These are phyloP conservation scores for Leccinum angustisporum DNA, from an alignment of 1,284 basidiomycete genomes.

Conservation along the genomic window DNA sequence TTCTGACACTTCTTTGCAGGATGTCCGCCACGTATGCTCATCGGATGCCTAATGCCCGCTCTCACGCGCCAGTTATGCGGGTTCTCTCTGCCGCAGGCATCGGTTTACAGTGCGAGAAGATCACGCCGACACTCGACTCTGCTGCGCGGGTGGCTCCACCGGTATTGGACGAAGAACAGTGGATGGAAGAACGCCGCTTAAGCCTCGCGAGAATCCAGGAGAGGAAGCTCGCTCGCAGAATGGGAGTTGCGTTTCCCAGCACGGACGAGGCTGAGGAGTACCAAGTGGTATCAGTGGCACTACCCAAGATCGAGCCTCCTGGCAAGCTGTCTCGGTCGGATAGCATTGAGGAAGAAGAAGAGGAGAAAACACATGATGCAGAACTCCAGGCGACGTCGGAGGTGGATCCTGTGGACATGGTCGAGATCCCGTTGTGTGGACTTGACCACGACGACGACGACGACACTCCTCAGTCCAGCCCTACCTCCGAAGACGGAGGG, in stretches of 20 bases:
- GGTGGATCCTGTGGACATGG: constrained; percentile 2
- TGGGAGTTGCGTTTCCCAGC: constrained; percentile 29
- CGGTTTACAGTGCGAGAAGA: constrained; percentile 26
- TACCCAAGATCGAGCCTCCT: constrained; percentile 27
- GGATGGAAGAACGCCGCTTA: constrained; percentile 45
- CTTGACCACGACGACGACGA: constrained; percentile 8
- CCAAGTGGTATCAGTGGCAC: constrained; percentile 10
- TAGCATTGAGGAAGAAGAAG: constrained; percentile 34
- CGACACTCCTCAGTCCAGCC: background rate
- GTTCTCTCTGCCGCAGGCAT: constrained; percentile 65
- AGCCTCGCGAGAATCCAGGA: constrained; percentile 42
- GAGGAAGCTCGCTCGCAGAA: constrained; percentile 34
- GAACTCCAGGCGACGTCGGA: background rate
- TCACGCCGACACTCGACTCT: constrained; percentile 5
- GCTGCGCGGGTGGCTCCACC: constrained; percentile 17
- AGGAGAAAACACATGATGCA: constrained; percentile 20
- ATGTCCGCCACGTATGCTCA: constrained; percentile 47
- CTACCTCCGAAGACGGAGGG: constrained; percentile 20
- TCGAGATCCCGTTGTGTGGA: constrained; percentile 4
- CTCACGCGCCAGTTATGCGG: constrained; percentile 54
- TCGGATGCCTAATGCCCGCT: no score
- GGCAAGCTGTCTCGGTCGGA: constrained; percentile 33
- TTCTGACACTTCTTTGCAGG: constrained; percentile 33
- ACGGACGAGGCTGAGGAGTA: constrained; percentile 12
- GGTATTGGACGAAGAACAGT: constrained; percentile 39